Evolutionary conservation across 352 stramenopile genomes (phyloP).

Genomic region (Phytophthora pisi): DNA sequence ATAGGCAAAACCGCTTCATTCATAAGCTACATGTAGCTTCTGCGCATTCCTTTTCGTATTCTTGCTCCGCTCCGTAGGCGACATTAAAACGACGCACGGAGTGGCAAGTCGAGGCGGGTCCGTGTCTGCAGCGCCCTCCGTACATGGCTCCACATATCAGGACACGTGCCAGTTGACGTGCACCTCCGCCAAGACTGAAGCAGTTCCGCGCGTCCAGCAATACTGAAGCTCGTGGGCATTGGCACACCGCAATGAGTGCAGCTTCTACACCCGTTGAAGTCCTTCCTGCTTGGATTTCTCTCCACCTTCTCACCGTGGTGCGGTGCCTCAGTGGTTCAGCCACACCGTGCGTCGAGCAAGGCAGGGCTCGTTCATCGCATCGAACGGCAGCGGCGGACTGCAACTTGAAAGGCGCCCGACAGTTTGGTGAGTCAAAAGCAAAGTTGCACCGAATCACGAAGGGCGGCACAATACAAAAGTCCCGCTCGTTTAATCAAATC

Average conservation of each 20-base stretch:
- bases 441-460: not conserved
- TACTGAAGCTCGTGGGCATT: too few relatives aligned
- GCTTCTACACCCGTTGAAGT: not conserved
- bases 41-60: not conserved
- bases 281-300: conserved; percentile 4
- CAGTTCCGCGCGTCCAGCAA: not conserved
- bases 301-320: not conserved
- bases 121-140: not conserved
- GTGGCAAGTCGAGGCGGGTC: conserved; percentile 2
- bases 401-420: not conserved
- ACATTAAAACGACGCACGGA: not conserved
- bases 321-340: not conserved
- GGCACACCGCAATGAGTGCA: not conserved
- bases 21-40: not conserved
- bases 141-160: conserved; percentile 10
- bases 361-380: conserved; percentile 11
- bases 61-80: not conserved
- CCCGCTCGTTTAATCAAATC: conserved; percentile 2
- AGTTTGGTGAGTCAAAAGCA: not conserved
- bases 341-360: not conserved
- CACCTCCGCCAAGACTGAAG: not conserved
- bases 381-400: conserved; percentile 10
- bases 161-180: not conserved
- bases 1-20: not conserved
- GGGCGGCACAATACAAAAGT: not conserved